Evolutionary conservation across 1,284 basidiomycete genomes (phyloP), one percentile per base, ranked within the genome.

Genomic region (Pseudomicrostroma phylloplanum): DNA sequence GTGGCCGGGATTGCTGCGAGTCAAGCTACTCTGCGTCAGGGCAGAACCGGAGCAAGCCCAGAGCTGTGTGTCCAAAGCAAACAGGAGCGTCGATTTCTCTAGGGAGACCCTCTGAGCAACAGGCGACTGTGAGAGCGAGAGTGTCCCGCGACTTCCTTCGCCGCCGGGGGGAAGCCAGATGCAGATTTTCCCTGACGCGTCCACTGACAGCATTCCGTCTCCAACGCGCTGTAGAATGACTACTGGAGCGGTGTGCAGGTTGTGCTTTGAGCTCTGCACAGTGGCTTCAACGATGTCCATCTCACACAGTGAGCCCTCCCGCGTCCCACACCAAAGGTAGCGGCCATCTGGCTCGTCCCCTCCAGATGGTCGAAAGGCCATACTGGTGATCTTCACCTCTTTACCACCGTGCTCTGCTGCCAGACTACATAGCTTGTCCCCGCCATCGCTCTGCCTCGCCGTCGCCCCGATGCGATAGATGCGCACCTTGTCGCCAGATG

Each of bases 101-200:
- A 78, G 43, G 1, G 69, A 61, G 26, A 78, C 76, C 23, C 76
- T 68, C 58, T 76, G 74, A 1, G 73, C 73, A 54, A 72, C 64
- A 17, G 76, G 74, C 55, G 65, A 61, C 36, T 68, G 68, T 12
- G 63, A 62, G 17, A 77, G 61, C 23, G 65, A 60, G 25, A 73
- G 46, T 9, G 64, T 64, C 30, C 30, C 30, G 30, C 30, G 30
- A 36, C 59, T 58, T 0, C 58, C 46, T 1, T 67, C 63, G 46
- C 71, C 62, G 0, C 59, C 11, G 15, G 61, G 64, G 1, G 69
- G 65, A 6, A 73, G 56, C 75, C 76, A 78, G 40, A 69, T 61
- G 1, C 68, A 71, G 46, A 78, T 76, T 66, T 78, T 78, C 17
- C 76, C 76, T 13, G 70, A 68, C 56, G 77, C 76, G 57, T 78